A percentile compares a stretch with the other conserved stretches of the same genome.
Evolutionary conservation across 768 basidiomycete species (phyloP).

Genomic region (Daedaleopsis sinensis): DNA sequence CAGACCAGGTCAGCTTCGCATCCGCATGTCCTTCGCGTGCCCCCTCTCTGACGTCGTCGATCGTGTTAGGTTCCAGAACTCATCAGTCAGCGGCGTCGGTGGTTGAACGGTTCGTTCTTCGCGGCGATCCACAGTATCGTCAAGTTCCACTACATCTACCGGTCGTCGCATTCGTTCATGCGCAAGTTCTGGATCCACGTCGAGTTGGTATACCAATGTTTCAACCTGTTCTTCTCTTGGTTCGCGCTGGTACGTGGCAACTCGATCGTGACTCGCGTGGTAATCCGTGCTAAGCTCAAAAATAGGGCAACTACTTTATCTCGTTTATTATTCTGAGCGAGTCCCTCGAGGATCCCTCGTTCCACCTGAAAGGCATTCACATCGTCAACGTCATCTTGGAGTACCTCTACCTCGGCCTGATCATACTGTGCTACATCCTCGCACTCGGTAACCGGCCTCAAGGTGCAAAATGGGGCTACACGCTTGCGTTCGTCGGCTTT

Average conservation of each 20-base stretch:
- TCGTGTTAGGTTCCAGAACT: constrained; percentile 76
- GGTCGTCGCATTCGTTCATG: constrained; percentile 78
- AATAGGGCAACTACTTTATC: constrained; percentile 85
- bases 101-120: constrained; percentile 99
- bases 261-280: not conserved
- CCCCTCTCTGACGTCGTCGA: not conserved
- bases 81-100: constrained; percentile 92
- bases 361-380: constrained; percentile 63
- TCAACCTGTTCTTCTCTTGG: constrained; percentile 93
- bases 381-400: constrained; percentile 77
- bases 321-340: constrained; percentile 79
- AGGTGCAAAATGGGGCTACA: constrained; percentile 88
- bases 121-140: constrained; percentile 90
- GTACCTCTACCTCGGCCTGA: constrained; percentile 86
- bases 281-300: not conserved
- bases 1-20: constrained; percentile 63
- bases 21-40: not conserved
- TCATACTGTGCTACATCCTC: constrained; percentile 87
- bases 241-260: constrained; percentile 67
- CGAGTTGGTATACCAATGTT: constrained; percentile 88
- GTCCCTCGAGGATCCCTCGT: constrained; percentile 69
- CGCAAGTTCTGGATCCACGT: constrained; percentile 95
- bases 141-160: constrained; percentile 95
- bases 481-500: constrained; percentile 84
- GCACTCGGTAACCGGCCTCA: constrained; percentile 91